phyloP scores from a whole-genome alignment of 306 rosid genomes.

The Amphicarpaea edgeworthii region DNA sequence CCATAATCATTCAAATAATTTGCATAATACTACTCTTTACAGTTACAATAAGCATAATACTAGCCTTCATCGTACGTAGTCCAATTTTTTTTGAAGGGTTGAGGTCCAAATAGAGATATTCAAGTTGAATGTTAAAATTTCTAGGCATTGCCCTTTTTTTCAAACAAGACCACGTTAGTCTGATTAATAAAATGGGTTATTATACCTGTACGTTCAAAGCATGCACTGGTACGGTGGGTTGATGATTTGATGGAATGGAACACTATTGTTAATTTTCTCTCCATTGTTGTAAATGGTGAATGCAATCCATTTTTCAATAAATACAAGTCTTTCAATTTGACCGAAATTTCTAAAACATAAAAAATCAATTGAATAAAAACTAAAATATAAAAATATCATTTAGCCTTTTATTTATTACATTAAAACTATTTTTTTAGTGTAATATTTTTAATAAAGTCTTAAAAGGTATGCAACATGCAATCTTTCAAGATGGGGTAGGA shows the following conservation, averaged over 20 bases:
- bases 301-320: not conserved
- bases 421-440: no score
- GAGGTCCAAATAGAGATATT: not conserved
- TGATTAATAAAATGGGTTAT: not conserved
- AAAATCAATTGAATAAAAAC: no score
- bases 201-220: not conserved
- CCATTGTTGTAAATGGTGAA: constrained; percentile 1
- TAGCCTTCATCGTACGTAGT: not conserved
- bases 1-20: constrained; percentile 19
- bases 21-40: constrained; percentile 11
- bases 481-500: no score
- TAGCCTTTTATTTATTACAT: no score
- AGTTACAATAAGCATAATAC: constrained; percentile 17
- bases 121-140: not conserved
- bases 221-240: no score
- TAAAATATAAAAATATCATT: no score
- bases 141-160: not conserved
- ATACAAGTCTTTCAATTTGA: no score
- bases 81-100: constrained; percentile 15
- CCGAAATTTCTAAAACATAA: no score
- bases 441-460: no score
- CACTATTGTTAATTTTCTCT: not conserved
- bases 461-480: no score
- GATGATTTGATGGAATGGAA: not conserved
- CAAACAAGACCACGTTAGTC: not conserved